Base-by-base conservation (phyloP, 108 stramenopile species). In the Pseudonitzschia multiseries region DNA sequence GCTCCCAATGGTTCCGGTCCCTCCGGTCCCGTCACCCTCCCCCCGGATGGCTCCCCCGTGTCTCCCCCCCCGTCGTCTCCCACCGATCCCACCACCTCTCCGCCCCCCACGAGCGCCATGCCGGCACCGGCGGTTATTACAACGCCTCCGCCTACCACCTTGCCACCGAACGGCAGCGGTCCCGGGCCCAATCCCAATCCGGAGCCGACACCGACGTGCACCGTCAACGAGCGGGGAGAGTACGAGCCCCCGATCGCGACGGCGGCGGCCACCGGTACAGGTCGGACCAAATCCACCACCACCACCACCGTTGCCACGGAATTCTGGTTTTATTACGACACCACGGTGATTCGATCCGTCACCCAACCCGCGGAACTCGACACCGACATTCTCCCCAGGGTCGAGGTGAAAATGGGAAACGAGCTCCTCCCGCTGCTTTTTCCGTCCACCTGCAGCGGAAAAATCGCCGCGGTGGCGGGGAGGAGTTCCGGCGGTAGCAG, bases 321-420 rank as follows among this genome's bases (percentile, higher is more conserved):
- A 29, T 67, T 67, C 43, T 28, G 31, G 27, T 67, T 67, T 29
- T 0, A 14, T 0, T 67, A 67, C 28, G 12, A 44, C 4, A 50
- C 46, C 15, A 4, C 3, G 0, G 66, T 67, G 0, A 67, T 67
- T 26, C 44, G 41, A 2, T 46, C 66, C 24, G 44, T 48, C 0
- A 67, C 66, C 4, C 1, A 28, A 6, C 13, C 32, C n/a, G 22
- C 14, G 9, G 66, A 67, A 27, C 36, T 67, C 21, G 48, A 67
- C 36, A 22, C 43, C 4, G 66, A 67, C 26, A 67, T 67, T n/a
- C 44, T 67, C 9, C 66, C 66, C 0, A 67, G 0, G 22, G 28
- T 67, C 15, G 66, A 67, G 36, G 46, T 48, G 0, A 9, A 21
- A 3, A 48, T 50, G 66, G 66, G 66, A 4, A 40, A 67, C 24